Evolutionary conservation across 352 stramenopile species (phyloP), one percentile per base, ranked within the genome.

Genomic region (Peronosclerospora sorghi): DNA sequence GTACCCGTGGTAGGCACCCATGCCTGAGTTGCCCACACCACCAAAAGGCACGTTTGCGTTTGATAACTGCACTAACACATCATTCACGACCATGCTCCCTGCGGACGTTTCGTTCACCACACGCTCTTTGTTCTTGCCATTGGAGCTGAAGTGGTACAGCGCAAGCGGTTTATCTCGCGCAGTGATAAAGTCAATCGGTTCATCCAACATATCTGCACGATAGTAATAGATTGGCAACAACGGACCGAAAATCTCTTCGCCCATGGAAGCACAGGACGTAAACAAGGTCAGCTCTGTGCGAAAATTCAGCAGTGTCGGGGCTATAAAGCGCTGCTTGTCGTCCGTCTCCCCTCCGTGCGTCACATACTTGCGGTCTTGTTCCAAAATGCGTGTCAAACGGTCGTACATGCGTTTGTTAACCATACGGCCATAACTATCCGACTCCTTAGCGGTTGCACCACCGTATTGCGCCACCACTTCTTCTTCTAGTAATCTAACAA

Each of bases 221-320:
- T 83, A 87, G 57, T 87, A 90, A 26, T 93, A 66, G 34, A 98
- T 87, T 1, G 94, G 87, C 34, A 99, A 52, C 29, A 98, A 47
- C 2, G 95, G 94, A 4, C 95, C 94, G 65, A 99, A 98, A 15
- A 98, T 89, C 62, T 98, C 94, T 35, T 98, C 87, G 13, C 65
- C 42, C 77, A 96, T 94, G 2, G 61, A 62, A 13, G 73, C 60
- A 15, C 70, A 79, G 2, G 32, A 53, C 4, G 77, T 34, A 17
- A 83, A 85, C 1, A 49, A 62, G 4, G 56, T 35, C 0, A 63
- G 47, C 15, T 84, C 61, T 29, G 65, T 61, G 54, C 90, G 79
- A 36, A 93, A 78, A 42, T 94, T 77, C 37, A 97, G 45, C 14
- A 97, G 58, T 14, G 89, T 97, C 1, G 86, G 86, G 5, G 68